phyloP scores from a whole-genome alignment of 2,329 filamentous ascomycete genomes.

The Penicillium sp. region DNA sequence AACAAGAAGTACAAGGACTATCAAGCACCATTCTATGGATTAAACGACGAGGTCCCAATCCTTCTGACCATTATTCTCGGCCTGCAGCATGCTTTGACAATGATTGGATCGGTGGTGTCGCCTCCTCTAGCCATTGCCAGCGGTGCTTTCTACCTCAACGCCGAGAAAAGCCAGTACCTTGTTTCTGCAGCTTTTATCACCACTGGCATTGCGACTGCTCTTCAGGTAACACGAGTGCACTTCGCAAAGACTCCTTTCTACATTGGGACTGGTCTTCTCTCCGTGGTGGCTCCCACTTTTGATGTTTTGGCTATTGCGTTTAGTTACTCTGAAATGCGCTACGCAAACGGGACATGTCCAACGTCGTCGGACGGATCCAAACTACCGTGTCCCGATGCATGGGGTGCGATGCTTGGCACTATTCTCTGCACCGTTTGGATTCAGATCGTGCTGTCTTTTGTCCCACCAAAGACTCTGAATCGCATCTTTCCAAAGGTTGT shows the following conservation, averaged over 20 bases:
- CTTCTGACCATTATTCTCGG: conserved; percentile 72
- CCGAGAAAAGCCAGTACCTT: conserved; percentile 69
- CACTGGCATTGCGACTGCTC: conserved; percentile 69
- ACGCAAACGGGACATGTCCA: conserved; percentile 68
- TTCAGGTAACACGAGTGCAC: conserved; percentile 78
- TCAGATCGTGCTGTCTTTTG: conserved; percentile 73
- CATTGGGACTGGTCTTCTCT: conserved; percentile 76
- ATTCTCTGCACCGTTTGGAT: conserved; percentile 65
- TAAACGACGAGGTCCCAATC: conserved; percentile 76
- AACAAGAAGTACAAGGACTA: conserved; percentile 47
- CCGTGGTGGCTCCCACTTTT: conserved; percentile 78
- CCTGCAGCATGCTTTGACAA: conserved; percentile 76
- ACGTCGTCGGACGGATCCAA: conserved; percentile 62
- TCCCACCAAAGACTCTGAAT: conserved; percentile 68
- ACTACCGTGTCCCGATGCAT: conserved; percentile 73
- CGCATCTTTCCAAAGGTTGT: conserved; percentile 78
- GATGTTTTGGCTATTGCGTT: conserved; percentile 73
- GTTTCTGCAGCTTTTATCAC: conserved; percentile 79
- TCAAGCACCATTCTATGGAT: conserved; percentile 79
- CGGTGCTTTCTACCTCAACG: conserved; percentile 61
- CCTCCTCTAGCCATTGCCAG: conserved; percentile 73
- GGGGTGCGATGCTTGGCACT: conserved; percentile 74
- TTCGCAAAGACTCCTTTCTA: conserved; percentile 73
- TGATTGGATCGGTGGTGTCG: conserved; percentile 75
- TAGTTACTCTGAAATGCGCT: conserved; percentile 71